Evolutionary conservation across 495 filamentous ascomycete genomes (phyloP).

Genomic region (Xylaria intraflava): DNA sequence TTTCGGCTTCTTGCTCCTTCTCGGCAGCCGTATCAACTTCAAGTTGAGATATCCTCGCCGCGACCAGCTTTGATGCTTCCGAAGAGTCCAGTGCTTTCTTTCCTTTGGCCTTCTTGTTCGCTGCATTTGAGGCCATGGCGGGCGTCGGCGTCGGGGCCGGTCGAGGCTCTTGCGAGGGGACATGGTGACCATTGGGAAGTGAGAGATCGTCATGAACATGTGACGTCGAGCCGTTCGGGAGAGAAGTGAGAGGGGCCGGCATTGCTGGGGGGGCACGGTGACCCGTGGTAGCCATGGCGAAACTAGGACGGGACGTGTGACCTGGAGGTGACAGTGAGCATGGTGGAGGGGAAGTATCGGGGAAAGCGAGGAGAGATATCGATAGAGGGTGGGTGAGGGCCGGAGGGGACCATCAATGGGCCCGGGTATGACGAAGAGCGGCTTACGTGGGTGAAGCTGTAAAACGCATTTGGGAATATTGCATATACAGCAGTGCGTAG

Average conservation of each 20-base stretch:
- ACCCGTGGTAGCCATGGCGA: constrained; percentile 23
- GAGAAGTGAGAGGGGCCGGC: constrained; percentile 22
- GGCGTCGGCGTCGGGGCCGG: constrained; percentile 36
- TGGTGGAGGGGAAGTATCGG: neutral
- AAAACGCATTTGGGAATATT: constrained; percentile 10
- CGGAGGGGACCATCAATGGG: neutral
- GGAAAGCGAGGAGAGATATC: neutral
- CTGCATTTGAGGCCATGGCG: constrained; percentile 31
- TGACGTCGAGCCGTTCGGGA: constrained; percentile 18
- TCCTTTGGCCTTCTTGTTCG: constrained; percentile 60
- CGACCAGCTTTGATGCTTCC: constrained; percentile 83
- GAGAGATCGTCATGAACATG: constrained; percentile 20
- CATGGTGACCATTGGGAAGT: constrained; percentile 30
- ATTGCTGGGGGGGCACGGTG: constrained; percentile 25
- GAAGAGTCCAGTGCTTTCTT: constrained; percentile 69
- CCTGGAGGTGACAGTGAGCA: constrained; percentile 5
- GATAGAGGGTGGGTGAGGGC: neutral
- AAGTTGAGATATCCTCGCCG: constrained; percentile 89
- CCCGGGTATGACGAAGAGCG: neutral
- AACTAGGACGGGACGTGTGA: constrained; percentile 11
- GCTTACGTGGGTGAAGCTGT: constrained; percentile 7
- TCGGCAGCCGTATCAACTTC: constrained; percentile 88
- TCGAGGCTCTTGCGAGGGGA: constrained; percentile 33
- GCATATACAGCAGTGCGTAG: neutral
- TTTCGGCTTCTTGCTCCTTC: constrained; percentile 92